Percentiles rank a stretch among this genome's conserved stretches.
Conservation (phyloP, 2,329 filamentous ascomycete species). For the Aspergillus intermedius region DNA sequence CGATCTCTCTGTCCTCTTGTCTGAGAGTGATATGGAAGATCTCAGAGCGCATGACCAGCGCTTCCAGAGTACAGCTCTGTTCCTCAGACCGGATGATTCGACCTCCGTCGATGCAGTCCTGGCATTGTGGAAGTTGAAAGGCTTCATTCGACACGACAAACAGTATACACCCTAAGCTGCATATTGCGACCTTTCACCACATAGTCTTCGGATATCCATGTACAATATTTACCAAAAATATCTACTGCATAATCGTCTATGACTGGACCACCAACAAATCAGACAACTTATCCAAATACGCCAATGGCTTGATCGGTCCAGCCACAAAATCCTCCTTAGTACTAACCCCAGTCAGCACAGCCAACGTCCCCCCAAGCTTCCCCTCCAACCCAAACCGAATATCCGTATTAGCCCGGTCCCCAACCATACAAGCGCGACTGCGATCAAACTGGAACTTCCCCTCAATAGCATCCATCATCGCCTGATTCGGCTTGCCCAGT, state of each 20-base stretch:
- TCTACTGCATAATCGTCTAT: background rate
- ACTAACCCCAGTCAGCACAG: constrained; percentile 82
- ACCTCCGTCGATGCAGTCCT: constrained; percentile 26
- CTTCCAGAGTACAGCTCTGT: constrained; percentile 29
- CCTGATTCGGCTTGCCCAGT: constrained; percentile 90
- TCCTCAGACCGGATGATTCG: constrained; percentile 27
- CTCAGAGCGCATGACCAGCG: constrained; percentile 21
- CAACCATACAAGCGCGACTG: constrained; percentile 85
- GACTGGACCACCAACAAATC: constrained; percentile 54
- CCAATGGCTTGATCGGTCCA: constrained; percentile 65
- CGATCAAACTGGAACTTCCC: constrained; percentile 89
- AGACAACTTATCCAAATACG: constrained; percentile 76
- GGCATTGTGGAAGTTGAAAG: constrained; percentile 35
- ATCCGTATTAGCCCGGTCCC: constrained; percentile 88
- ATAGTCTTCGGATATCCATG: background rate
- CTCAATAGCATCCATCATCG: constrained; percentile 99
- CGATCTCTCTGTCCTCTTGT: constrained; percentile 28
- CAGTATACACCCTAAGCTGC: background rate
- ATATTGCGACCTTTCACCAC: background rate
- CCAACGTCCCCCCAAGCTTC: constrained; percentile 80
- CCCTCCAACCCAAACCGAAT: constrained; percentile 93
- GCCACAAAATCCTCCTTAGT: constrained; percentile 76
- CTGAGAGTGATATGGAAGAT: constrained; percentile 21
- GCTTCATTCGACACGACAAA: constrained; percentile 14
- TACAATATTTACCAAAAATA: background rate